Percentiles rank a stretch among this genome's conserved stretches.
These are phyloP conservation scores for Aspergillus sp. DNA, from an alignment of 2,329 filamentous ascomycete species.

Conservation along the genomic window DNA sequence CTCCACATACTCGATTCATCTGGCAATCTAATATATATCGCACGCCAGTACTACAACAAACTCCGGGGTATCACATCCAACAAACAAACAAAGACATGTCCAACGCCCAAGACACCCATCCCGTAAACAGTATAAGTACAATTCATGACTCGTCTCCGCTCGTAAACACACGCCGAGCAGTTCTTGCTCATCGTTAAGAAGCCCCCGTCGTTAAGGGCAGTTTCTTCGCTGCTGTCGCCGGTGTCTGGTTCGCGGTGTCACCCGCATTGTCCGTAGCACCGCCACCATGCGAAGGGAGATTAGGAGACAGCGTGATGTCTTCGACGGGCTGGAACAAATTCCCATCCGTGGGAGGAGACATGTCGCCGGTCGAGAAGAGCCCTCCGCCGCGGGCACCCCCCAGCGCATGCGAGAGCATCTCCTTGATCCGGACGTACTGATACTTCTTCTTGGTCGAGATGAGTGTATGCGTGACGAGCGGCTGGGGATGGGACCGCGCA, in stretches of 20 bases:
- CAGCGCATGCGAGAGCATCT: slow-evolving; percentile 60
- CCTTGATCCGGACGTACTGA: slow-evolving; percentile 61
- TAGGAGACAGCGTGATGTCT: slow-evolving; percentile 20
- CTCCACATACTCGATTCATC: too few species aligned
- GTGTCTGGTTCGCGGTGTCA: slow-evolving; percentile 23
- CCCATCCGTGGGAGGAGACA: slow-evolving; percentile 26
- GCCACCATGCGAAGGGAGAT: slow-evolving; percentile 15
- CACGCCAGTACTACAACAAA: slow-evolving; percentile 1
- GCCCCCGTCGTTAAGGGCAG: slow-evolving; percentile 16
- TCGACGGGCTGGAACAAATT: slow-evolving; percentile 34
- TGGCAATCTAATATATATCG: not conserved
- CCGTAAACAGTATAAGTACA: not conserved
- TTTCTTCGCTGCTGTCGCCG: slow-evolving; percentile 20
- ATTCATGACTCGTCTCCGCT: not conserved
- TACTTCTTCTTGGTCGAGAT: slow-evolving; percentile 54
- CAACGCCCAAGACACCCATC: not conserved
- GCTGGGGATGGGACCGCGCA: slow-evolving; percentile 71
- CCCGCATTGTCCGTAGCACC: slow-evolving; percentile 19
- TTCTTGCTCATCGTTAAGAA: too few species aligned
- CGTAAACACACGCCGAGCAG: not conserved
- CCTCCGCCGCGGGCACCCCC: slow-evolving; percentile 48
- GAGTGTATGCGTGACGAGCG: slow-evolving; percentile 64
- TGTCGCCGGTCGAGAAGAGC: slow-evolving; percentile 40
- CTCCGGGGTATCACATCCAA: slow-evolving; percentile 9
- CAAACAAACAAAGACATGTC: not conserved